Percentiles rank a stretch among this genome's conserved stretches.
Evolutionary conservation across 1,284 basidiomycete species (phyloP).

Genomic region (Farysia itapuensis): DNA sequence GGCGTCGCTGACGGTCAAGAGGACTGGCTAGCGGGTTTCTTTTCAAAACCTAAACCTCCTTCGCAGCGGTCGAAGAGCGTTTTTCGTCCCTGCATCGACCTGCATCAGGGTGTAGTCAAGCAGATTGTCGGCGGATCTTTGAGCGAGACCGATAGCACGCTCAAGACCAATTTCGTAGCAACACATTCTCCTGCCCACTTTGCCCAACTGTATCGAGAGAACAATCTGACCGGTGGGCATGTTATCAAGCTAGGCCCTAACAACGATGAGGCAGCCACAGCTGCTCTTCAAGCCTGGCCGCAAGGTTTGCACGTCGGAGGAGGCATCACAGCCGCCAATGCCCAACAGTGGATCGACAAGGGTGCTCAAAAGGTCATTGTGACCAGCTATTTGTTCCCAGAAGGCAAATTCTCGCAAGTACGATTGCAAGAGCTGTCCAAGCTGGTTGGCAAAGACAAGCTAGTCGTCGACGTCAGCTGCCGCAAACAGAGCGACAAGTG

Average conservation of each 20-base stretch:
- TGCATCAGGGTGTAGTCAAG: constrained; percentile 78
- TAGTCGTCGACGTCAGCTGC: constrained; percentile 96
- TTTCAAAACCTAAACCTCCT: background rate
- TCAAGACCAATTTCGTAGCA: constrained; percentile 91
- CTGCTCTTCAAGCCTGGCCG: constrained; percentile 80
- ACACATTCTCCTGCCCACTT: constrained; percentile 79
- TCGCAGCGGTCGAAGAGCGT: constrained; percentile 40
- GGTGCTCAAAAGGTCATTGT: constrained; percentile 98
- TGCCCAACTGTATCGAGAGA: constrained; percentile 73
- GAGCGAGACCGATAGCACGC: constrained; percentile 61
- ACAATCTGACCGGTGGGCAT: constrained; percentile 81
- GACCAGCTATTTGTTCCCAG: constrained; percentile 91
- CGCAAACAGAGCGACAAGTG: constrained; percentile 75
- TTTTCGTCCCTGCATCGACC: constrained; percentile 95
- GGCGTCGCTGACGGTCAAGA: constrained; percentile 6
- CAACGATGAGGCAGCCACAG: constrained; percentile 82
- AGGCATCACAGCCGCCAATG: constrained; percentile 82
- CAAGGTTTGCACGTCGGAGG: constrained; percentile 88
- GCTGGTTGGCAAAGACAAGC: constrained; percentile 77
- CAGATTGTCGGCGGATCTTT: constrained; percentile 97
- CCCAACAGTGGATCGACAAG: constrained; percentile 77
- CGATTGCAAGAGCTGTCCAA: constrained; percentile 70
- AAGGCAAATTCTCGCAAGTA: constrained; percentile 74
- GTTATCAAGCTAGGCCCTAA: constrained; percentile 89
- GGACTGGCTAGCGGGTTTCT: constrained; percentile 13